Evolutionary conservation across 2,329 filamentous ascomycete species (phyloP), one percentile per base, ranked within the genome.

Genomic region (Colletotrichum siamense): DNA sequence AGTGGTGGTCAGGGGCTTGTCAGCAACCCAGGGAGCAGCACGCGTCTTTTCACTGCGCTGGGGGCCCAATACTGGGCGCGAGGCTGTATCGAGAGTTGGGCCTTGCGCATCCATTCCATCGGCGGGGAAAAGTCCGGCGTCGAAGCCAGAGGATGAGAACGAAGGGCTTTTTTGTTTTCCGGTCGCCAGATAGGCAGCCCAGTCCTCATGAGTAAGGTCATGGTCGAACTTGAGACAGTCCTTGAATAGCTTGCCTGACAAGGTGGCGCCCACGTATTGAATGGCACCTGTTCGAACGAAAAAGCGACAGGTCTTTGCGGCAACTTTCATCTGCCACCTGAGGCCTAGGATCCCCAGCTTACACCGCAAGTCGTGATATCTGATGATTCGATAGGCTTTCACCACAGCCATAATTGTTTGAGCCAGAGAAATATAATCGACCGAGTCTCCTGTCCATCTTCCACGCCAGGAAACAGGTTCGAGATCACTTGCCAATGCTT

Each of bases 161-260:
- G 57, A 39, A 3, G 52, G 49, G 26, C 15, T 76, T 39, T 71
- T 79, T 74, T 76, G 72, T 64, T 85, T 87, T 3, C 87, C 90
- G 0, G 89, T 91, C 4, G 89, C 87, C 26, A 91, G 84, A 74
- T 90, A 91, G 22, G 87, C 83, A 8, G 87, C 84, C 91, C 91
- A 92, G 78, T 93, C 91, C 26, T 89, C 88, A 3, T 87, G 79
- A 15, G 88, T 90, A 36, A 92, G 87, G 8, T 92, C 90, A 61
- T 91, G 86, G 63, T 89, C 83, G 73, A 89, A 92, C 77, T 91
- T 91, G 77, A 93, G 86, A 78, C 92, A 93, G 78, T 93, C 91
- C 78, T 91, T 92, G 84, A 90, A 92, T 8, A 92, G 84, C 71
- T 88, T 88, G 39, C 88, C 86, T 18, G 87, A 85, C 13, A 91